These are phyloP conservation scores for Dryas alaskensis DNA, from an alignment of 306 rosid genomes.

Conservation along the genomic window DNA sequence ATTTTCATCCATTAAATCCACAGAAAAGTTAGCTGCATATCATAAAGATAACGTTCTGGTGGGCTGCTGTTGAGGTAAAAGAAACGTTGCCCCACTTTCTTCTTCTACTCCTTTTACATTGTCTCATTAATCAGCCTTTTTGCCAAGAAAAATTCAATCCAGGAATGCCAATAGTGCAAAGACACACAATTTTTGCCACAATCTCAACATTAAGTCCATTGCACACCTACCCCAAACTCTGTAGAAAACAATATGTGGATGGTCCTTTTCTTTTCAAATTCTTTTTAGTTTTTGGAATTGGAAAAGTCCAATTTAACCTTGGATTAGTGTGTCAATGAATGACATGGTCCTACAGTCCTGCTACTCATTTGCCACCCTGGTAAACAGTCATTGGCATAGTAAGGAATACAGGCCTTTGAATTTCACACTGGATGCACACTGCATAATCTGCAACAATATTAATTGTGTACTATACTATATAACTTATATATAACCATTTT, in stretches of 20 bases:
- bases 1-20: constrained; percentile 48
- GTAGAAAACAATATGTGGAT: background rate
- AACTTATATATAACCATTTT: background rate
- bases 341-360: background rate
- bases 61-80: constrained; percentile 4
- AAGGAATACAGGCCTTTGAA: background rate
- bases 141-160: background rate
- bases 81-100: constrained; percentile 9
- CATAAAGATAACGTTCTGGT: constrained; percentile 30
- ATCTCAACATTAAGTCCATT: background rate
- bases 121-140: background rate
- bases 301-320: background rate
- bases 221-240: background rate
- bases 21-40: constrained; percentile 44
- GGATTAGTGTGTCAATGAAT: too few species aligned
- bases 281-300: background rate
- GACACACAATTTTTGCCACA: background rate
- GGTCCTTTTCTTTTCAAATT: background rate
- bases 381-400: background rate
- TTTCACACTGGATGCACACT: background rate
- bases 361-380: background rate
- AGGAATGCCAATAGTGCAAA: constrained; percentile 3
- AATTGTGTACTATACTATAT: background rate
- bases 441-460: background rate
- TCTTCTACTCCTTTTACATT: background rate